Conservation (phyloP, 768 basidiomycete genomes). For the Astraeus odoratus region DNA sequence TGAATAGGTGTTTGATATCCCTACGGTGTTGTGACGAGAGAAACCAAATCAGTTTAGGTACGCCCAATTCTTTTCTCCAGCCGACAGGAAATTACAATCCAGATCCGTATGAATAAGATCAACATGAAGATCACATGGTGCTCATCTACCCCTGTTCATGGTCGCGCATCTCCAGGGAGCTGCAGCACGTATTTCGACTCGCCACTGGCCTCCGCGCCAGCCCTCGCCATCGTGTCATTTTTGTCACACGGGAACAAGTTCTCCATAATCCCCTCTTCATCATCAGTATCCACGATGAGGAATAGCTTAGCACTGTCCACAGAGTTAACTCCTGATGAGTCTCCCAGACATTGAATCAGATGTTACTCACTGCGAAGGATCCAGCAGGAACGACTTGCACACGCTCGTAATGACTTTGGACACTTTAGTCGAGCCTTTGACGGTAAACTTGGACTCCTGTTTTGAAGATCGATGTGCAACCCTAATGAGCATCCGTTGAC, state of each 20-base stretch:
- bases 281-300: conserved; percentile 18
- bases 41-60: too few relatives aligned
- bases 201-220: conserved; percentile 17
- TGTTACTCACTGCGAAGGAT: conserved; percentile 14
- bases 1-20: too few relatives aligned
- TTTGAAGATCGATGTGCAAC: conserved; percentile 23
- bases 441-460: conserved; percentile 27
- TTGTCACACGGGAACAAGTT: conserved; percentile 25
- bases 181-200: conserved; percentile 21
- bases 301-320: conserved; percentile 16
- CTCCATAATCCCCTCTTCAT: conserved; percentile 20
- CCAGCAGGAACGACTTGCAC: conserved; percentile 25
- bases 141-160: not conserved
- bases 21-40: too few relatives aligned
- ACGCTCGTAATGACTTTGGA: conserved; percentile 19
- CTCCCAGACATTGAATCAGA: not conserved
- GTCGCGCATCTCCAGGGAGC: conserved; percentile 17
- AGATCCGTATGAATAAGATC: not conserved
- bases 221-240: conserved; percentile 19
- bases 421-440: conserved; percentile 26
- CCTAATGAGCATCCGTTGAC: conserved; percentile 20
- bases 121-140: too few relatives aligned
- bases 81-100: too few relatives aligned
- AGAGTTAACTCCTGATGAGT: not conserved
- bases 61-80: too few relatives aligned